Base-by-base conservation (phyloP, 352 stramenopile genomes). In the Salisapilia sapeloensis region DNA sequence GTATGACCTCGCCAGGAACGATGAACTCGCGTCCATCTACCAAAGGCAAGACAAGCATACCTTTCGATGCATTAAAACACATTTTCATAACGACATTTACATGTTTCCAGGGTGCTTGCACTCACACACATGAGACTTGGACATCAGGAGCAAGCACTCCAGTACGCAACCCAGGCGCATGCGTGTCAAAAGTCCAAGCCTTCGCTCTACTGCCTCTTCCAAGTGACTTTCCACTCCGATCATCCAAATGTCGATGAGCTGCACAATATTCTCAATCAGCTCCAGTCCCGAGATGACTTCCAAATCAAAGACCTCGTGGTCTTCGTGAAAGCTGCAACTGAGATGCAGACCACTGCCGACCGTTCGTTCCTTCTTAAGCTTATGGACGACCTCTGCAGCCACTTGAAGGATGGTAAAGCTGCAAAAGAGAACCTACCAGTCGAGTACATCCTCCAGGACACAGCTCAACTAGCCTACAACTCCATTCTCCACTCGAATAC, bases 221-320 rank as follows among this genome's bases (percentile, higher is more conserved):
- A n/a, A n/a, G n/a, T n/a, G n/a, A n/a, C n/a, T n/a, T n/a, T n/a
- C n/a, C n/a, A n/a, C n/a, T n/a, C n/a, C n/a, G n/a, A n/a, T n/a
- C n/a, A n/a, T n/a, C n/a, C n/a, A n/a, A n/a, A n/a, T n/a, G n/a
- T n/a, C n/a, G n/a, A n/a, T n/a, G n/a, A n/a, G n/a, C 21, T 53
- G 7, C 19, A 40, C 9, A 13, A 40, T 6, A 42, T 66, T 16
- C 35, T 81, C 11, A 29, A 52, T 1, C 35, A 53, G 18, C 29
- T 84, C 32, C 58, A 51, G 41, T 20, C 35, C 24, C 44, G 53
- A 27, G 60, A 78, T 5, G 71, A 87, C 42, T 84, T 87, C 33
- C 47, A 71, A 19, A 40, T 64, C 26, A 24, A 57, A 37, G 71
- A 87, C 25, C 51, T 84, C 25, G 33, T 87, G 4, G 53, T 48